phyloP scores from a whole-genome alignment of 1,284 basidiomycete species.

The Cystobasidiaceae sp. region DNA sequence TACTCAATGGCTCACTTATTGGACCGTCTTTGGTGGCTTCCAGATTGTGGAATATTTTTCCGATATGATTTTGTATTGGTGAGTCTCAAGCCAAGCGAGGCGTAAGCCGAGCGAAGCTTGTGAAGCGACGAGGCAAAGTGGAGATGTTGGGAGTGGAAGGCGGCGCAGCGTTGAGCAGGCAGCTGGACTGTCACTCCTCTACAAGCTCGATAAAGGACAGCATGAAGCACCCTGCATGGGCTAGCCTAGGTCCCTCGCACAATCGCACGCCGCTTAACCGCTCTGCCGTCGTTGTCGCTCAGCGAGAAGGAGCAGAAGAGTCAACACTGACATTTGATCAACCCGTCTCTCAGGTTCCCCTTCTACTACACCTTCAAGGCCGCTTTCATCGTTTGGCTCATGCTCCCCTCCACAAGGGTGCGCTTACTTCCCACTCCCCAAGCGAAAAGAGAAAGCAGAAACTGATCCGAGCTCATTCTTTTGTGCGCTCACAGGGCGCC shows the following conservation, averaged over 20 bases:
- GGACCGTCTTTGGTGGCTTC: constrained; percentile 80
- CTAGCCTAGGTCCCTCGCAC: too few relatives aligned
- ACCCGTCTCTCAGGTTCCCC: constrained; percentile 40
- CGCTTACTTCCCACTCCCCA: background rate
- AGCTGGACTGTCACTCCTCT: too few relatives aligned
- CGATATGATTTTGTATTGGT: constrained; percentile 65
- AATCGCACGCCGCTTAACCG: too few relatives aligned
- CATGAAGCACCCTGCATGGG: too few relatives aligned
- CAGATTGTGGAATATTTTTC: constrained; percentile 76
- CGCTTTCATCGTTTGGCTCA: constrained; percentile 43
- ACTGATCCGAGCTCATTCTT: too few relatives aligned
- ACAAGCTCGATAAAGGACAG: too few relatives aligned
- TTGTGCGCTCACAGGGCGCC: constrained; percentile 30
- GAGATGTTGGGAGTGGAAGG: too few relatives aligned
- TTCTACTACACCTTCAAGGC: constrained; percentile 44
- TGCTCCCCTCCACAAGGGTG: constrained; percentile 38
- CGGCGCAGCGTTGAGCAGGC: too few relatives aligned
- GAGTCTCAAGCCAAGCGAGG: background rate
- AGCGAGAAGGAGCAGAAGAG: too few relatives aligned
- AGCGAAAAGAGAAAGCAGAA: too few relatives aligned
- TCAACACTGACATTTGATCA: too few relatives aligned
- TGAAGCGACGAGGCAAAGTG: background rate
- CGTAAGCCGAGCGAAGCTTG: background rate
- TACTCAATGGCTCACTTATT: constrained; percentile 83
- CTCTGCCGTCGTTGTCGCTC: too few relatives aligned